Conservation (phyloP, 2,329 filamentous ascomycete species). For the Teratosphaeria destructans region DNA sequence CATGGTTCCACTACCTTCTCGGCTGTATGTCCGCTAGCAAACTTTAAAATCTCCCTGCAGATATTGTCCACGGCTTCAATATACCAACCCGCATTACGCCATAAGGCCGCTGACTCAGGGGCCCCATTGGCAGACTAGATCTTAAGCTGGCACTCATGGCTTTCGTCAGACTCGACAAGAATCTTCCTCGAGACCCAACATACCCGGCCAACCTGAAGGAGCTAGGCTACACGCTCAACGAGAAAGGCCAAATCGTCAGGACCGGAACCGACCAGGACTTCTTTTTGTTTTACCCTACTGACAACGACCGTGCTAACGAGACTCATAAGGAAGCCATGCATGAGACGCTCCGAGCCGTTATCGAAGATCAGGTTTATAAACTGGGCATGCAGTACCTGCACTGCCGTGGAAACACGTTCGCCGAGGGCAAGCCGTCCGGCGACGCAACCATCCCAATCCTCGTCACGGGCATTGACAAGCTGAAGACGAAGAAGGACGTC, state of each 20-base stretch:
- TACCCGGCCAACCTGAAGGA: slow-evolving; percentile 56
- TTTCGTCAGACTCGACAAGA: slow-evolving; percentile 58
- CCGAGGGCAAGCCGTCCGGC: slow-evolving; percentile 22
- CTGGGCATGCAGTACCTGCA: slow-evolving; percentile 13
- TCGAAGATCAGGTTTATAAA: slow-evolving; percentile 8
- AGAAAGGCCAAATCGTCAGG: slow-evolving; percentile 12
- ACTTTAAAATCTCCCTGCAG: neutral
- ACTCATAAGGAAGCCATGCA: slow-evolving; percentile 61
- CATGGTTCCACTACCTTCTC: neutral
- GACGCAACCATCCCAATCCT: slow-evolving; percentile 60
- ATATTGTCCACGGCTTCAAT: neutral
- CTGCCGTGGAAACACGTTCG: slow-evolving; percentile 13
- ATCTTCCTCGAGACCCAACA: slow-evolving; percentile 58
- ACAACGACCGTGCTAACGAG: slow-evolving; percentile 67
- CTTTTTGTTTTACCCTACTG: slow-evolving; percentile 65
- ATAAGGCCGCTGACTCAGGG: neutral
- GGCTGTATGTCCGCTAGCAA: neutral
- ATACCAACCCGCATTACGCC: neutral
- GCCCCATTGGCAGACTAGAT: neutral
- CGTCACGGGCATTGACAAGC: slow-evolving; percentile 39
- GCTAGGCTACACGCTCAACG: slow-evolving; percentile 51
- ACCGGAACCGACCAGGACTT: slow-evolving; percentile 32
- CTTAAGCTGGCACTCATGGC: neutral
- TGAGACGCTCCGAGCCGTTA: slow-evolving; percentile 16
- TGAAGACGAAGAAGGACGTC: slow-evolving; percentile 47